phyloP scores from a whole-genome alignment of 306 rosid genomes.

The Vigna reflexopilosa region DNA sequence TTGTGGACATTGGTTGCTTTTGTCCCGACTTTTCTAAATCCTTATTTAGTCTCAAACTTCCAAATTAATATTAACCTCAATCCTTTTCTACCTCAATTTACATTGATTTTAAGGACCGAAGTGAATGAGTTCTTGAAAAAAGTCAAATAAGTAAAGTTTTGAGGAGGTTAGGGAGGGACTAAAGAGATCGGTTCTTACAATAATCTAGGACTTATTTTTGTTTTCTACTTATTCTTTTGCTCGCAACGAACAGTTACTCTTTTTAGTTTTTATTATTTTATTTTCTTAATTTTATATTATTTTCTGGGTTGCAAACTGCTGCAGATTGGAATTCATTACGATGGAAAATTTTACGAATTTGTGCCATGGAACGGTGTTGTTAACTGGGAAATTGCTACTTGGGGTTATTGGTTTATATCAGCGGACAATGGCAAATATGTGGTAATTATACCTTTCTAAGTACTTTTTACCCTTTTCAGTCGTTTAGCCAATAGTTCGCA shows the following conservation, averaged over 20 bases:
- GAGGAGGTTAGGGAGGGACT: neutral
- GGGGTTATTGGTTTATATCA: constrained; percentile 83
- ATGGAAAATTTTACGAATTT: constrained; percentile 84
- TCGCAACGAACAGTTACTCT: neutral
- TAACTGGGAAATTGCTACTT: constrained; percentile 81
- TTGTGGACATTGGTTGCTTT: neutral
- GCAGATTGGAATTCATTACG: constrained; percentile 88
- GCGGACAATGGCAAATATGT: constrained; percentile 74
- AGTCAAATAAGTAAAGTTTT: neutral
- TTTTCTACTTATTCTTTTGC: neutral
- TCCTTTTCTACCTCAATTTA: neutral
- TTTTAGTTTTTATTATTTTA: neutral
- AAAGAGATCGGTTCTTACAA: neutral
- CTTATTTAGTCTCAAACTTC: constrained; percentile 5
- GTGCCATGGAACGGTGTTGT: constrained; percentile 92
- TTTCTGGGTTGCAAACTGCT: constrained; percentile 42
- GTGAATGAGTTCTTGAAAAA: neutral
- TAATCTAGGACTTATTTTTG: neutral
- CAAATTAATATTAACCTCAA: neutral
- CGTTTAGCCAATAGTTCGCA: constrained; percentile 26
- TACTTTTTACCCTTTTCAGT: constrained; percentile 12
- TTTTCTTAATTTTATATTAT: constrained; percentile 23
- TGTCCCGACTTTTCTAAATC: neutral
- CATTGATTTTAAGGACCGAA: constrained; percentile 2
- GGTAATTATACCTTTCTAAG: constrained; percentile 56